Base-by-base conservation (phyloP, 352 stramenopile genomes). In the Pythium plurisporium region DNA sequence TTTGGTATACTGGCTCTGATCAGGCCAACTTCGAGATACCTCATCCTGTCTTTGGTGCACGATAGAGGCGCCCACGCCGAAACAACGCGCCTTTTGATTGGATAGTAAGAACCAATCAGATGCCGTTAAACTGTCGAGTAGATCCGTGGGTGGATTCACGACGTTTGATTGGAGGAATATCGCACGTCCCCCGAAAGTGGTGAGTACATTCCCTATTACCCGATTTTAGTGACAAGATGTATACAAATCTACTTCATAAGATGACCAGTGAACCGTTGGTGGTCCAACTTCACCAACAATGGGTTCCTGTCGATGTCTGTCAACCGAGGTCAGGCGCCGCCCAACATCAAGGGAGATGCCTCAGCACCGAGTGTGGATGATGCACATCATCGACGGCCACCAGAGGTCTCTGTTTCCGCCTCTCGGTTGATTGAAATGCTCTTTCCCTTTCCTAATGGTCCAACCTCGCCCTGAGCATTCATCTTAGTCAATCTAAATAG, bases 401-500 rank as follows among this genome's bases (percentile, higher is more conserved):
- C n/a, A n/a, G n/a, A n/a, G n/a, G n/a, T n/a, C n/a, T n/a, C n/a
- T n/a, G 19, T 14, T 33, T 48, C 42, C 22, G 23, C 42, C 22
- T 33, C 23, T 48, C 20, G 23, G 22, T 15, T n/a, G n/a, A n/a
- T n/a, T n/a, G n/a, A n/a, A n/a, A n/a, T n/a, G n/a, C n/a, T n/a
- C n/a, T n/a, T n/a, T n/a, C n/a, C n/a, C n/a, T n/a, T n/a, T n/a
- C n/a, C n/a, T n/a, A n/a, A n/a, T n/a, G n/a, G n/a, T n/a, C n/a
- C n/a, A n/a, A n/a, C n/a, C n/a, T n/a, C n/a, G n/a, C n/a, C n/a
- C n/a, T n/a, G n/a, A n/a, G n/a, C n/a, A n/a, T n/a, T n/a, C n/a
- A n/a, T n/a, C n/a, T n/a, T n/a, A n/a, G n/a, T 60, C 37, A 68
- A 15, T 87, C 74, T 55, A 87, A 66, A 66, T 90, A 90, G 38